Conservation (phyloP, 75 land plant species). For the Gnetum montanum region DNA sequence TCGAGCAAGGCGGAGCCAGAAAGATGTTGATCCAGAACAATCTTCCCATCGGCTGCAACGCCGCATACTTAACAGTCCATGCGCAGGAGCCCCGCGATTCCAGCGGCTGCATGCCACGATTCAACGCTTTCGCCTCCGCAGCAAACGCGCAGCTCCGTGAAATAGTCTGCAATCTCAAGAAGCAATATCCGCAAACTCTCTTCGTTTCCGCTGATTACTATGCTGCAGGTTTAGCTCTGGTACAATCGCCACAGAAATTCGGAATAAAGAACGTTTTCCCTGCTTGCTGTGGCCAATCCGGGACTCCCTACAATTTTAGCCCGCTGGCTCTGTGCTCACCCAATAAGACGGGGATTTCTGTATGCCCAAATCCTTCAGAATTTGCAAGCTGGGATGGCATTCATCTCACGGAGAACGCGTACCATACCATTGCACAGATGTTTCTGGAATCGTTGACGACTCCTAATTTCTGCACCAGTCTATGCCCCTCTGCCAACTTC, state of each 20-base stretch:
- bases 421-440: constrained; percentile 30
- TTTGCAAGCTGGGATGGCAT: constrained; percentile 74
- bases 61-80: background rate
- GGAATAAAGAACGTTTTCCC: no score
- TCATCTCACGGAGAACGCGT: constrained; percentile 57
- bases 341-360: constrained; percentile 4
- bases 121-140: no score
- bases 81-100: background rate
- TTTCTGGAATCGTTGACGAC: no score
- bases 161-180: no score
- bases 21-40: background rate
- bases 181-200: no score
- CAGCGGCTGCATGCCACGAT: no score
- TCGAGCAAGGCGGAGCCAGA: background rate
- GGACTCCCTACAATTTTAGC: constrained; percentile 39
- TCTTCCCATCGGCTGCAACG: constrained; percentile 1
- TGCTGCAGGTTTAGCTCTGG: no score
- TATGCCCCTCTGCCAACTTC: no score
- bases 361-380: constrained; percentile 34
- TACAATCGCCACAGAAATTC: no score
- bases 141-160: no score
- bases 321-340: constrained; percentile 21
- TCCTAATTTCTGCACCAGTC: no score
- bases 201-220: no score
- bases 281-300: constrained; percentile 60